Conservation (phyloP, 2,329 filamentous ascomycete genomes). For the Colletotrichum caudatum region DNA sequence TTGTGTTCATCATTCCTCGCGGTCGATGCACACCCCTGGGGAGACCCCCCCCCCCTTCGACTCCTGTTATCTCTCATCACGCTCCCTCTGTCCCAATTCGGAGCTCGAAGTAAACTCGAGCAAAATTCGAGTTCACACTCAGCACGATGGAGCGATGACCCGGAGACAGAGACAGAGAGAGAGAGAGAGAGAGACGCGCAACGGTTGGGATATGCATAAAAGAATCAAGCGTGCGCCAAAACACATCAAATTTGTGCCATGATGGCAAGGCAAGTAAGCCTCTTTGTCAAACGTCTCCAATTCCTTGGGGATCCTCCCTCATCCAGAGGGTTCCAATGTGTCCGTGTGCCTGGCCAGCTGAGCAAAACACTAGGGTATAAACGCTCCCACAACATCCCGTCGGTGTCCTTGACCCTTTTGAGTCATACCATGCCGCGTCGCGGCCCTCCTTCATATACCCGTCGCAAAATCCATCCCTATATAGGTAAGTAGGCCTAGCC, state of each 20-base stretch:
- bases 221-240: neutral
- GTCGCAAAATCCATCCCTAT: neutral
- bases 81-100: neutral
- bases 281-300: neutral
- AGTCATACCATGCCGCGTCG: neutral
- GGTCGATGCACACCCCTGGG: neutral
- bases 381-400: conserved; percentile 20
- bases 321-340: conserved; percentile 1
- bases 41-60: too few species aligned
- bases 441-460: neutral
- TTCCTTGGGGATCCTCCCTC: neutral
- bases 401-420: neutral
- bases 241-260: neutral
- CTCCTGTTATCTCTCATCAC: neutral
- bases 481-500: neutral
- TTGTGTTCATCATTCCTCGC: neutral
- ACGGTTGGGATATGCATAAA: too few species aligned
- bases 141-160: too few species aligned
- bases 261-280: too few species aligned
- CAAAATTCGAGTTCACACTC: neutral
- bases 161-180: too few species aligned
- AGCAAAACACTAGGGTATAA: conserved; percentile 40
- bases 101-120: too few species aligned
- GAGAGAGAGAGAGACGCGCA: too few species aligned
- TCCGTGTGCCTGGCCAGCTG: conserved; percentile 4